Evolutionary conservation across 2,329 filamentous ascomycete species (phyloP).

Genomic region (Talaromyces funiculosus): DNA sequence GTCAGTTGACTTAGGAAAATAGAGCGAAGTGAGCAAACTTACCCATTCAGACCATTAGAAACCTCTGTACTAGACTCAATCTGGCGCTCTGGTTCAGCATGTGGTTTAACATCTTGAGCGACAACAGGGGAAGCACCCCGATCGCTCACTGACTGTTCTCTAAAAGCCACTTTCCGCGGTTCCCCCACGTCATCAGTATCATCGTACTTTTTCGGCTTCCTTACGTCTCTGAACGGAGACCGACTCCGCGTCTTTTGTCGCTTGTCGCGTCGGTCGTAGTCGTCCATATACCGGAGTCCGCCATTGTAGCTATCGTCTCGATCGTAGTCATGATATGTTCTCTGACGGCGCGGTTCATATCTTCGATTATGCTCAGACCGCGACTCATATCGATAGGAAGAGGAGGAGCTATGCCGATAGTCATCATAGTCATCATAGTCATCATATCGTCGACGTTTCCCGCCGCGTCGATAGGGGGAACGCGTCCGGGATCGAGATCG

Average conservation of each 20-base stretch:
- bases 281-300: conserved; percentile 47
- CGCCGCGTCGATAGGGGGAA: conserved; percentile 38
- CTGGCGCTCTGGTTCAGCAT: conserved; percentile 64
- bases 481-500: conserved; percentile 31
- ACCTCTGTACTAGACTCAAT: conserved; percentile 42
- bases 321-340: conserved; percentile 49
- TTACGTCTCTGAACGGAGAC: conserved; percentile 37
- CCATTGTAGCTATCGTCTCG: conserved; percentile 39
- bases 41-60: conserved; percentile 33
- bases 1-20: neutral
- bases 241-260: conserved; percentile 52
- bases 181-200: conserved; percentile 28
- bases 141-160: conserved; percentile 60
- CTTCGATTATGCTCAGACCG: conserved; percentile 40
- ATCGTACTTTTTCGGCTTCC: conserved; percentile 36
- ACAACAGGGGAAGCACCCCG: conserved; percentile 55
- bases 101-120: conserved; percentile 55
- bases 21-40: conserved; percentile 29
- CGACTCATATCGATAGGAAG: conserved; percentile 26
- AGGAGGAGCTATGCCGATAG: conserved; percentile 22
- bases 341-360: conserved; percentile 36
- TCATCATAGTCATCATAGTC: conserved; percentile 32
- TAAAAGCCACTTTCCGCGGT: conserved; percentile 42
- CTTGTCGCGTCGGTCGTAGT: conserved; percentile 49
- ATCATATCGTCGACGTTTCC: conserved; percentile 40